Conservation (phyloP, 305 asterid genomes). For the Nicotiana rustica region DNA sequence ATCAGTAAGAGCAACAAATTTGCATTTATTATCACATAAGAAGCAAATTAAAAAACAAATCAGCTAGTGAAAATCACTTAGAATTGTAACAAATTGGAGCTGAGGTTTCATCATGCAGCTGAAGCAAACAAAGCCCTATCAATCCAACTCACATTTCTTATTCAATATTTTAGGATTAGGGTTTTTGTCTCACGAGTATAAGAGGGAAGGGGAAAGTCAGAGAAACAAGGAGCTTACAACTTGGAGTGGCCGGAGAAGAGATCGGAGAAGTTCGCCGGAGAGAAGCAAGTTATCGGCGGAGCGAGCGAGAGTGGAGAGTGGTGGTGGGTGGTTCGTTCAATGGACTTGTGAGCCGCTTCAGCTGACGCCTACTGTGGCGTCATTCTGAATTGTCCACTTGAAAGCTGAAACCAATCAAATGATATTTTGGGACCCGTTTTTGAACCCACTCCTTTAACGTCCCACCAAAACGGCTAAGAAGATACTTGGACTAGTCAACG, state of each 20-base stretch:
- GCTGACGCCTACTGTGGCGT: slow-evolving; percentile 20
- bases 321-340: slow-evolving; percentile 19
- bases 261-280: not conserved
- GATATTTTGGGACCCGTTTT: slow-evolving; percentile 28
- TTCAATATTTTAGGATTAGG: slow-evolving; percentile 5
- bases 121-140: not conserved
- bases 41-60: not conserved
- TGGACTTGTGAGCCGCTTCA: not conserved
- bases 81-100: slow-evolving; percentile 14
- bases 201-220: not conserved
- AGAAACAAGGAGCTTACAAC: not conserved
- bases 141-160: slow-evolving; percentile 1
- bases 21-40: not conserved
- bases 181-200: slow-evolving; percentile 9
- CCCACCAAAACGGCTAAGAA: not conserved
- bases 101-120: not conserved
- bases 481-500: slow-evolving; percentile 30
- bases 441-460: not conserved
- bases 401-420: slow-evolving; percentile 32
- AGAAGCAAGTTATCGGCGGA: not conserved
- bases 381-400: slow-evolving; percentile 21
- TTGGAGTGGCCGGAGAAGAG: not conserved
- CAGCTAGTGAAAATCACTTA: not conserved
- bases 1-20: not conserved
- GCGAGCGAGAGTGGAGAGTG: not conserved